Conservation (phyloP, 2,329 filamentous ascomycete genomes). For the Pseudogymnoascus sp. region DNA sequence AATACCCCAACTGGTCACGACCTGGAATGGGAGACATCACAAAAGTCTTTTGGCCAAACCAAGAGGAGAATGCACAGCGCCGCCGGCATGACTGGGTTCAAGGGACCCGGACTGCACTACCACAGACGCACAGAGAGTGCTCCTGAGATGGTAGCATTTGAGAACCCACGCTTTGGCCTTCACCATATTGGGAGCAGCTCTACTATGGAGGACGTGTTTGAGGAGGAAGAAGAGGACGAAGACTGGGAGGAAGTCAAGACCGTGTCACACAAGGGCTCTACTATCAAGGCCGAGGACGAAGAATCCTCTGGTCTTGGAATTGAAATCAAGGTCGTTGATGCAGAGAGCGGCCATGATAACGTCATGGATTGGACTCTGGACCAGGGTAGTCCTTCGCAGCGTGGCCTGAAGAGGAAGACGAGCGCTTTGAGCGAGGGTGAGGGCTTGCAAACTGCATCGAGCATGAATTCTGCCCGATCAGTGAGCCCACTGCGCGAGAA, state of each 20-base stretch:
- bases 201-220: conserved; percentile 79
- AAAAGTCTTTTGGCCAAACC: conserved; percentile 44
- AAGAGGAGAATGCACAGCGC: conserved; percentile 71
- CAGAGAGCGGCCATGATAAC: conserved; percentile 31
- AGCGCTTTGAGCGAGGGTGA: conserved; percentile 41
- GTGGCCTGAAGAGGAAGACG: conserved; percentile 35
- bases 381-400: conserved; percentile 24
- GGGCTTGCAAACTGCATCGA: conserved; percentile 27
- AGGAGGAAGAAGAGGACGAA: conserved; percentile 68
- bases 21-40: conserved; percentile 59
- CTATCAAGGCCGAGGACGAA: conserved; percentile 31
- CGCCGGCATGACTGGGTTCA: conserved; percentile 60
- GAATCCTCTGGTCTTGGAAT: conserved; percentile 31
- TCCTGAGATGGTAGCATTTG: conserved; percentile 70
- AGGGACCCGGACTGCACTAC: conserved; percentile 63
- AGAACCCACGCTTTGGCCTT: conserved; percentile 53
- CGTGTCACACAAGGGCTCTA: conserved; percentile 28
- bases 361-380: conserved; percentile 35
- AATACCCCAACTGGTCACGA: conserved; percentile 65
- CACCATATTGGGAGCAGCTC: conserved; percentile 58
- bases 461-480: conserved; percentile 42
- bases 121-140: conserved; percentile 74
- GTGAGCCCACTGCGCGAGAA: conserved; percentile 45
- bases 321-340: conserved; percentile 40
- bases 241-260: conserved; percentile 32